These are phyloP conservation scores for Paramyrothecium sp. DNA, from an alignment of 2,329 filamentous ascomycete species.

Conservation along the genomic window DNA sequence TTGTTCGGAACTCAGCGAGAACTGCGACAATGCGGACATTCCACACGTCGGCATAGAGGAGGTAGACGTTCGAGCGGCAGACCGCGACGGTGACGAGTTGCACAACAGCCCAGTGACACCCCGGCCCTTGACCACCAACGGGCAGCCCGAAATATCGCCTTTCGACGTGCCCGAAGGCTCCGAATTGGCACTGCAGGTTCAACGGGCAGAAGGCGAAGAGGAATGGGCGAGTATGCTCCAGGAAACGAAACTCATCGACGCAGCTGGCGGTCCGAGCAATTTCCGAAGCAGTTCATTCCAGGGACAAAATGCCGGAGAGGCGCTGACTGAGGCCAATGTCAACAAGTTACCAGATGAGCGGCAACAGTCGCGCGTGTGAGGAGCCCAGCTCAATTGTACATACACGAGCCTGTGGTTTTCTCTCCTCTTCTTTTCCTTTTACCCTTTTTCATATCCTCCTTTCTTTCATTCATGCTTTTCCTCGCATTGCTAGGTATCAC, in stretches of 20 bases:
- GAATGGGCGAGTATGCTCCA: slow-evolving; percentile 42
- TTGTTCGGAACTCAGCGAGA: slow-evolving; percentile 43
- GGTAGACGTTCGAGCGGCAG: slow-evolving; percentile 10
- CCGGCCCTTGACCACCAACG: slow-evolving; percentile 34
- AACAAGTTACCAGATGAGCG: slow-evolving; percentile 41
- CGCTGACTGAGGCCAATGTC: slow-evolving; percentile 54
- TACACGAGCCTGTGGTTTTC: neutral
- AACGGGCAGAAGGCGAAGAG: slow-evolving; percentile 33
- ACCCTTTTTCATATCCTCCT: neutral
- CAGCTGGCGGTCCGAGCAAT: slow-evolving; percentile 36
- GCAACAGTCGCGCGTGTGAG: neutral
- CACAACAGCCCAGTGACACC: slow-evolving; percentile 35
- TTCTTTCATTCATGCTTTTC: neutral
- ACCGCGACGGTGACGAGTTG: slow-evolving; percentile 23
- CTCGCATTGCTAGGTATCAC: too few relatives aligned
- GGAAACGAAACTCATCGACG: slow-evolving; percentile 46
- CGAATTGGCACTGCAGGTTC: slow-evolving; percentile 31
- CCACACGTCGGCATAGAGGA: slow-evolving; percentile 33
- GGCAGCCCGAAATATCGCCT: slow-evolving; percentile 38
- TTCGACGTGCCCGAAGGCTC: slow-evolving; percentile 32
- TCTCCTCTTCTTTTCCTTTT: neutral
- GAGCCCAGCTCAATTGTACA: neutral
- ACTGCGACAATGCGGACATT: slow-evolving; percentile 40
- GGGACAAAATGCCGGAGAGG: slow-evolving; percentile 35
- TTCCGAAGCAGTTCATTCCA: slow-evolving; percentile 32